A percentile compares a stretch with the other conserved stretches of the same genome.
These are phyloP conservation scores for Solanum ossicruentum DNA, from an alignment of 257 asterid species.

Conservation along the genomic window DNA sequence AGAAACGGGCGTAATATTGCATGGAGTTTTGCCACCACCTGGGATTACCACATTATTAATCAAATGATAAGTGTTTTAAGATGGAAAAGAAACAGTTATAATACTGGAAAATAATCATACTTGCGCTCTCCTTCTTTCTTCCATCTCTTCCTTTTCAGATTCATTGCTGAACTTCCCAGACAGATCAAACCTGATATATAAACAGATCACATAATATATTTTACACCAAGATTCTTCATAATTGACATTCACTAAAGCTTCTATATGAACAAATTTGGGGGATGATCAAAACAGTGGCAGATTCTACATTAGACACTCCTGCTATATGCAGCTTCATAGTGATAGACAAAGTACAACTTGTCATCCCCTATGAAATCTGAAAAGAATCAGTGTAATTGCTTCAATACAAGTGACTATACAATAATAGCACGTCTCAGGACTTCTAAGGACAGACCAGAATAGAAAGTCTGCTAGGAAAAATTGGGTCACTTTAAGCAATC, in stretches of 20 bases:
- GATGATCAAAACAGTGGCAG: not conserved
- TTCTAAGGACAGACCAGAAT: not conserved
- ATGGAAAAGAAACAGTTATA: not conserved
- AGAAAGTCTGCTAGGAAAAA: not conserved
- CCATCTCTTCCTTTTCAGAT: conserved; percentile 52
- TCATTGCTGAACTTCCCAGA: conserved; percentile 72
- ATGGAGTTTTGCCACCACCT: conserved; percentile 96
- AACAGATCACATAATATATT: not conserved
- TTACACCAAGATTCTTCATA: not conserved
- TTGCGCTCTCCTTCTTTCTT: conserved; percentile 82
- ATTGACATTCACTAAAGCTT: not conserved
- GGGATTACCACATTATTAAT: conserved; percentile 9
- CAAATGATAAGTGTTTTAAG: not conserved
- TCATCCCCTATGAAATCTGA: not conserved
- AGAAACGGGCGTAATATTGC: conserved; percentile 93
- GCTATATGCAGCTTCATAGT: not conserved
- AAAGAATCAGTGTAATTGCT: not conserved
- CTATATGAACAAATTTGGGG: not conserved
- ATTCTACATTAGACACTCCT: not conserved
- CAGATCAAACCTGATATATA: conserved; percentile 66
- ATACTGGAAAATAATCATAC: conserved; percentile 16
- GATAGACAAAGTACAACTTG: not conserved
- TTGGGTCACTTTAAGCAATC: not conserved
- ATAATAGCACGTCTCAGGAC: not conserved
- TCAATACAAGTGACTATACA: not conserved